Evolutionary conservation across 768 basidiomycete genomes (phyloP), one percentile per base, ranked within the genome.

Genomic region (Tulasnella sp.): DNA sequence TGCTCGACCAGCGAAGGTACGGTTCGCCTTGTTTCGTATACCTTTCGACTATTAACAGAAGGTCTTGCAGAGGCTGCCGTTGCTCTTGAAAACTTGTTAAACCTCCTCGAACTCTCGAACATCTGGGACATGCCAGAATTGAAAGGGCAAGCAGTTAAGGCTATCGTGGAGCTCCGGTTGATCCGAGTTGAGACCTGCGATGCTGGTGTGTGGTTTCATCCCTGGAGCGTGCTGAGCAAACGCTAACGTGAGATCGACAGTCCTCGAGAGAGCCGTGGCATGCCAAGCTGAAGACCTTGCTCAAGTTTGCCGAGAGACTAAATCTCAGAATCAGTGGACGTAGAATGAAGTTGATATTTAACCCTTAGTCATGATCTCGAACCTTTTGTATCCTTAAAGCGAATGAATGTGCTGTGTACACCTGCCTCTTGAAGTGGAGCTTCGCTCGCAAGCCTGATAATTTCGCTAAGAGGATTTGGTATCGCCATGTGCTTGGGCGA

Each of bases 1-100:
- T 72, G 72, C 72, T 49, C 31, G n/a, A 45, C 38, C 15, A 72
- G n/a, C 39, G 49, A 72, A 45, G 72, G 72, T 45, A 38, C 34
- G 19, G 17, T 42, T 38, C 3, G 19, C 64, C 64, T 36, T 38
- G 39, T 29, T 37, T 36, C 17, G 1, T 31, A 42, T 8, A 12
- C 19, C 68, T n/a, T n/a, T 19, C 12, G n/a, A 36, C 36, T 42
- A 37, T 17, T 70, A 8, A 70, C n/a, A 9, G 22, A 17, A n/a
- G 22, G 11, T 70, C 17, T 70, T n/a, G 34, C 39, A 70, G 68
- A 70, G 68, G 68, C 68, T 1, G 8, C 19, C n/a, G 22, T 34
- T 31, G 72, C 72, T 3, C 45, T 72, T 22, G 72, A 40, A 22
- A 29, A 36, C 29, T 29, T 72, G 40, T 38, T 72, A 9, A 52